These are phyloP conservation scores for Favolaschia claudopus DNA, from an alignment of 768 basidiomycete species.

Conservation along the genomic window DNA sequence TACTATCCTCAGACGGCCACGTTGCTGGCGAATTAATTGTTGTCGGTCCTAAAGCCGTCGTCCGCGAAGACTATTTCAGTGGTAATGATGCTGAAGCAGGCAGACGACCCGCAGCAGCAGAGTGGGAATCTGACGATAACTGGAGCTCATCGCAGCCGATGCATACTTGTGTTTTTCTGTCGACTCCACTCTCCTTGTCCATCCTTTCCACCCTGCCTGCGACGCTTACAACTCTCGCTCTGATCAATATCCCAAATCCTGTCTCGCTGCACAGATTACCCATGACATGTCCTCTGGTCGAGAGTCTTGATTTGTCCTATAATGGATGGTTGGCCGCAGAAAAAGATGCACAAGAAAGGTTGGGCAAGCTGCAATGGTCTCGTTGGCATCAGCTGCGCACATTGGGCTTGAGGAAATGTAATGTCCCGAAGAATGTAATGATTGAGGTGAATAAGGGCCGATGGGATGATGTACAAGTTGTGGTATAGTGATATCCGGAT, in stretches of 20 bases:
- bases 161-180: conserved; percentile 59
- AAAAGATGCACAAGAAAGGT: conserved; percentile 40
- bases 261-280: conserved; percentile 67
- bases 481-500: conserved; percentile 39
- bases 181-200: conserved; percentile 51
- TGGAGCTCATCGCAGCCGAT: conserved; percentile 42
- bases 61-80: conserved; percentile 56
- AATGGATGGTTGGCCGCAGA: conserved; percentile 53
- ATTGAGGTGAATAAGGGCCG: conserved; percentile 62
- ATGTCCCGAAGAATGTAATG: conserved; percentile 50
- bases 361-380: conserved; percentile 65
- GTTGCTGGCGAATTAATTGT: conserved; percentile 71
- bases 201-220: conserved; percentile 63
- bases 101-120: conserved; percentile 10
- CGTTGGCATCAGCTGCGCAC: conserved; percentile 61
- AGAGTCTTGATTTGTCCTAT: conserved; percentile 72
- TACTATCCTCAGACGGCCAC: conserved; percentile 59
- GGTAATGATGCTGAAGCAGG: conserved; percentile 2
- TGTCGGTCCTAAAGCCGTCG: conserved; percentile 58
- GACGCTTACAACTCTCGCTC: conserved; percentile 68
- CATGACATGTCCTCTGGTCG: conserved; percentile 64
- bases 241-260: conserved; percentile 57
- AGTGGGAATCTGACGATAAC: conserved; percentile 61
- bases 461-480: conserved; percentile 68
- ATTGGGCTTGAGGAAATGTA: conserved; percentile 65